A percentile compares a stretch with the other conserved stretches of the same genome.
Conservation (phyloP, 768 basidiomycete genomes). For the Amyloporia xantha region DNA sequence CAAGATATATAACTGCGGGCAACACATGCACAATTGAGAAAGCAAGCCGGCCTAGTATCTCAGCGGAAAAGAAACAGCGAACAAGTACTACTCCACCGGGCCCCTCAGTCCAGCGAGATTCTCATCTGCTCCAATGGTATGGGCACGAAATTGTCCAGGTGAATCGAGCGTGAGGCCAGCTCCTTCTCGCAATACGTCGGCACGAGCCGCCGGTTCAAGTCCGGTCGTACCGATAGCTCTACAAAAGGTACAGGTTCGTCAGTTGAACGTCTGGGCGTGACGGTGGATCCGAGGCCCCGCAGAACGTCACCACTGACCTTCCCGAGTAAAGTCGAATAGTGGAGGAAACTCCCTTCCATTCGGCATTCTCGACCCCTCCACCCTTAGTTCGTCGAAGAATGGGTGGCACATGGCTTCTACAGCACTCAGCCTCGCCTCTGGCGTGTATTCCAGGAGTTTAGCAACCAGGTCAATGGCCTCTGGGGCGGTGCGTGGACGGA, state of each 20-base stretch:
- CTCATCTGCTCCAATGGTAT: slow-evolving; percentile 95
- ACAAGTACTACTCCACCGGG: slow-evolving; percentile 17
- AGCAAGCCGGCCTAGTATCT: slow-evolving; percentile 1
- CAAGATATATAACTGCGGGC: slow-evolving; percentile 39
- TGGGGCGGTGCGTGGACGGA: slow-evolving; percentile 92
- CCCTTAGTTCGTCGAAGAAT: slow-evolving; percentile 95
- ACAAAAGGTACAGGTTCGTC: slow-evolving; percentile 13
- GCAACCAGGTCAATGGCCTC: slow-evolving; percentile 96
- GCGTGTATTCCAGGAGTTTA: slow-evolving; percentile 97
- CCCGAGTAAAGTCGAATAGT: slow-evolving; percentile 92
- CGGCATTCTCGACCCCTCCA: slow-evolving; percentile 89
- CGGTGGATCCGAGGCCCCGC: too few species aligned
- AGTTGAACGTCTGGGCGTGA: too few species aligned
- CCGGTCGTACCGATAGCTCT: slow-evolving; percentile 97
- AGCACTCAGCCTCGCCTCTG: slow-evolving; percentile 82
- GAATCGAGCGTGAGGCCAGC: slow-evolving; percentile 79
- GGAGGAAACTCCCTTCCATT: slow-evolving; percentile 95
- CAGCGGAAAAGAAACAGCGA: background rate
- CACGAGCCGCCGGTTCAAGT: slow-evolving; percentile 86
- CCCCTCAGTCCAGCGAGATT: slow-evolving; percentile 81
- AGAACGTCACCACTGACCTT: slow-evolving; percentile 53
- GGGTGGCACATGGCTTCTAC: slow-evolving; percentile 90
- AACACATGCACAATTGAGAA: slow-evolving; percentile 2
- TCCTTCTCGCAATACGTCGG: slow-evolving; percentile 87
- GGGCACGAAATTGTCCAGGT: slow-evolving; percentile 88